These are phyloP conservation scores for Fragilaria radians DNA, from an alignment of 108 stramenopile species.

Conservation along the genomic window DNA sequence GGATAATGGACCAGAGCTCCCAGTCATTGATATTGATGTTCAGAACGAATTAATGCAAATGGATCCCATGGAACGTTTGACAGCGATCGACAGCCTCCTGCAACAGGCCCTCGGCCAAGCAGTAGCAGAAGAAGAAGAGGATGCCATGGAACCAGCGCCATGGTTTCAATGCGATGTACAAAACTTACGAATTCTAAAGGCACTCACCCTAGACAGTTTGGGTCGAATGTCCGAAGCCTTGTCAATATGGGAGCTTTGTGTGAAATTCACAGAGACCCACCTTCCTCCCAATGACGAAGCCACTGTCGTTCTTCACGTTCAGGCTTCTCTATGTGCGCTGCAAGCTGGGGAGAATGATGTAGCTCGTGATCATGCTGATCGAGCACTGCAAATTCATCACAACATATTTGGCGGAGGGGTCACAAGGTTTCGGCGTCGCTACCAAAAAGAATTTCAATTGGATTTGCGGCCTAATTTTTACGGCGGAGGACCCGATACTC, in stretches of 20 bases:
- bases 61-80: conserved; percentile 54
- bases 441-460: conserved; percentile 45
- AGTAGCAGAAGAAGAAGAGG: conserved; percentile 9
- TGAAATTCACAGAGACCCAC: conserved; percentile 38
- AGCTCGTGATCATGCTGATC: conserved; percentile 42
- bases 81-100: conserved; percentile 48
- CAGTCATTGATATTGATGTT: conserved; percentile 62
- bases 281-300: conserved; percentile 68
- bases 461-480: conserved; percentile 23
- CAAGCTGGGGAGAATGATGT: conserved; percentile 15
- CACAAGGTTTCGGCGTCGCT: conserved; percentile 43
- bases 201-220: conserved; percentile 57
- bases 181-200: conserved; percentile 57
- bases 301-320: conserved; percentile 46
- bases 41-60: conserved; percentile 74
- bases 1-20: conserved; percentile 22
- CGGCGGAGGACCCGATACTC: background rate
- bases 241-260: conserved; percentile 48
- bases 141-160: conserved; percentile 16
- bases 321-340: conserved; percentile 54
- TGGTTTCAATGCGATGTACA: conserved; percentile 73
- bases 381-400: conserved; percentile 52
- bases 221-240: conserved; percentile 43
- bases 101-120: conserved; percentile 42
- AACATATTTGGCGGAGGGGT: conserved; percentile 67